phyloP scores from a whole-genome alignment of 2,329 filamentous ascomycete genomes.

The Neonectria sp. region DNA sequence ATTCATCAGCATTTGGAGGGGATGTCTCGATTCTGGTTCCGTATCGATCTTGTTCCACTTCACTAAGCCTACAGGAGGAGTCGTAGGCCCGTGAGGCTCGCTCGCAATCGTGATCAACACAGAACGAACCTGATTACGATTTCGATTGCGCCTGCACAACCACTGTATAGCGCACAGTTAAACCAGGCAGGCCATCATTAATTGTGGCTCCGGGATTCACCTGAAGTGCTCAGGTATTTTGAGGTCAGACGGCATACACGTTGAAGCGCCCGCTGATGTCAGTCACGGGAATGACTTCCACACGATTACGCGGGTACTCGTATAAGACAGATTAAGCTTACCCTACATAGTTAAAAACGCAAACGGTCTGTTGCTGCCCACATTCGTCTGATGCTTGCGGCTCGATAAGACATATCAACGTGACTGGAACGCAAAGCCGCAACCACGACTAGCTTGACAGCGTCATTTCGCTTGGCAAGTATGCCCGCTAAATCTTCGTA shows the following conservation, averaged over 20 bases:
- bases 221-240: not conserved
- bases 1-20: not conserved
- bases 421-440: slow-evolving; percentile 2
- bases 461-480: slow-evolving; percentile 1
- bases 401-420: not conserved
- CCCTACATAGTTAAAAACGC: not conserved
- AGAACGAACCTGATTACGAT: not conserved
- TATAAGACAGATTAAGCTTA: not conserved
- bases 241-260: not conserved
- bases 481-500: not conserved
- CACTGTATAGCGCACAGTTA: too few relatives aligned
- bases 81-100: too few relatives aligned
- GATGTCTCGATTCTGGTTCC: not conserved
- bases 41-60: too few relatives aligned
- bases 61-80: not conserved
- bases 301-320: not conserved
- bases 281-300: not conserved
- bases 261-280: not conserved
- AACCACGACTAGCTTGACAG: not conserved
- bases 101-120: not conserved
- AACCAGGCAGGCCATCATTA: too few relatives aligned
- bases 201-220: not conserved
- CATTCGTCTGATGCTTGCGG: not conserved
- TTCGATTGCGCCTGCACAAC: not conserved
- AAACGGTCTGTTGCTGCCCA: not conserved